phyloP scores from a whole-genome alignment of 495 filamentous ascomycete species.

The Trichoderma reesei region DNA sequence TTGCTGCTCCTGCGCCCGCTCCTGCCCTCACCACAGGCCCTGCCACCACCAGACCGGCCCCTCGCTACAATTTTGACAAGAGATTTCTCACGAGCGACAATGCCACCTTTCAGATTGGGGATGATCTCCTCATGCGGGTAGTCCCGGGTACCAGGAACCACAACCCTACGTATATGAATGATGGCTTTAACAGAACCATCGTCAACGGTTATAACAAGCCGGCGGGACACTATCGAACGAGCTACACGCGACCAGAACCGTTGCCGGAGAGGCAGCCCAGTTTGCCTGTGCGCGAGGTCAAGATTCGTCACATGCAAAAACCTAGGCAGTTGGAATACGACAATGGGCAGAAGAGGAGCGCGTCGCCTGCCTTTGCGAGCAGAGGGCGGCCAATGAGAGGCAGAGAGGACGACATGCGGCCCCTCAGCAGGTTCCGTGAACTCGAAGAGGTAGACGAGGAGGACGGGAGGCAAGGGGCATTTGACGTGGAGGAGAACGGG shows the following conservation, averaged over 20 bases:
- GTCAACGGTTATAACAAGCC: neutral
- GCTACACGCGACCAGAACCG: neutral
- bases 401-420: neutral
- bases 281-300: neutral
- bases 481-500: neutral
- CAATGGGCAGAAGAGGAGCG: neutral
- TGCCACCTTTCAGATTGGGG: slow-evolving; percentile 2
- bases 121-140: neutral
- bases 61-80: neutral
- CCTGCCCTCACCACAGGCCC: neutral
- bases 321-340: neutral
- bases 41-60: neutral
- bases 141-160: neutral
- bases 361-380: neutral
- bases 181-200: neutral
- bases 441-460: neutral
- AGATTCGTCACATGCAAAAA: neutral
- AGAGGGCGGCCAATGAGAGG: neutral
- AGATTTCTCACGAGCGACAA: neutral
- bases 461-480: neutral
- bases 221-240: neutral
- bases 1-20: neutral
- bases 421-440: neutral
- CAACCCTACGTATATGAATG: slow-evolving; percentile 7
- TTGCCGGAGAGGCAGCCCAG: neutral